Base-by-base conservation (phyloP, 2,329 filamentous ascomycete species). In the Hymenoscyphus infarciens region DNA sequence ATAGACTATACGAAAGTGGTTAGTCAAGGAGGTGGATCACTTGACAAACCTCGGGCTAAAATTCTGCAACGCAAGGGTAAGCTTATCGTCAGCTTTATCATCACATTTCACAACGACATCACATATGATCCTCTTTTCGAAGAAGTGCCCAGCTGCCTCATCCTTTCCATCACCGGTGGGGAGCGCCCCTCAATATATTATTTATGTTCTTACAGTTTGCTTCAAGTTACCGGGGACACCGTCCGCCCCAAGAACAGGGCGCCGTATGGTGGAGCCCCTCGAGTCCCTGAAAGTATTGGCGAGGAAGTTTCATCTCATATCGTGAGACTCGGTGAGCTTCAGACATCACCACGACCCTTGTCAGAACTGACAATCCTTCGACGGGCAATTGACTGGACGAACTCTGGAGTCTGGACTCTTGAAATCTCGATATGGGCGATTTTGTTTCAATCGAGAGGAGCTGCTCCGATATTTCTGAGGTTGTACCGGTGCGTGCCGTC, bases 241-340 rank as follows among this genome's bases (percentile, higher is more conserved):
- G 45, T 52, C 45, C 45, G 45, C 45, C 22, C 35, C 35, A 38
- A 38, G 13, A 38, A 5, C 35, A 38, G 35, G 35, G 35, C 35
- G 35, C 16, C 13, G 13, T 38, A 5, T 38, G 35, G 35, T 3
- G 22, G 19, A 52, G 45, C 45, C 8, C 22, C 19, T 22, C 45
- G 19, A 52, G 19, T 13, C 45, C 45, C 45, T 52, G 45, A 52
- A 52, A 22, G 22, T 25, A 49, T 49, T 8, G n/a, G 45, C 45
- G 19, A 52, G 45, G 42, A 68, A 65, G 70, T 71, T 71, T 71
- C 69, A 71, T 69, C 67, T 64, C 57, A 68, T 64, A 59, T 65
- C 64, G 61, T 70, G 68, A 67, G 64, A 71, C 69, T 66, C 60
- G 55, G 31, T 56, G 59, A 65, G 68, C 68, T 66, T 71, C 69